These are phyloP conservation scores for Benincasa hispida DNA, from an alignment of 306 rosid species.

Conservation along the genomic window DNA sequence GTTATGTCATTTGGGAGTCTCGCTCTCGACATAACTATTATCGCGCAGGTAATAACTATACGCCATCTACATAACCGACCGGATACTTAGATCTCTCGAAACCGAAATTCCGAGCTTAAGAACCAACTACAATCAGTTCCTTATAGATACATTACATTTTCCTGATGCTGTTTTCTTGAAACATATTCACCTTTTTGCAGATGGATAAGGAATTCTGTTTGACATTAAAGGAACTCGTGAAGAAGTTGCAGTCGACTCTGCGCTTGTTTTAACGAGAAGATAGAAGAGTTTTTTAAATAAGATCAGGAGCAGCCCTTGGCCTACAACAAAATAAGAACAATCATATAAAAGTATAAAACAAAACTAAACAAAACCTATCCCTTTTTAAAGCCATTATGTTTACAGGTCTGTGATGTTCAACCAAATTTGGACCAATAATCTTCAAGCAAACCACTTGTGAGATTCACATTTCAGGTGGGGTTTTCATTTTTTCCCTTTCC, in stretches of 20 bases:
- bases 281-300: not conserved
- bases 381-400: not conserved
- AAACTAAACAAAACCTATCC: not conserved
- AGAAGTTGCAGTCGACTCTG: constrained; percentile 44
- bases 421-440: constrained; percentile 16
- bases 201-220: constrained; percentile 59
- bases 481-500: constrained; percentile 5
- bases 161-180: not conserved
- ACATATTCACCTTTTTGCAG: constrained; percentile 28
- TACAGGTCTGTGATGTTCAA: constrained; percentile 27
- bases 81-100: not conserved
- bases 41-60: constrained; percentile 58
- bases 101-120: not conserved
- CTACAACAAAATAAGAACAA: not conserved
- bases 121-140: not conserved
- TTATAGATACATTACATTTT: not conserved
- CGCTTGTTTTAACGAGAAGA: constrained; percentile 34
- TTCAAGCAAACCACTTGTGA: constrained; percentile 36
- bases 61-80: not conserved
- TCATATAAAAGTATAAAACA: not conserved
- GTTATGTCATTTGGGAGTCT: constrained; percentile 64
- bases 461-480: constrained; percentile 42
- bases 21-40: constrained; percentile 71
- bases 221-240: constrained; percentile 61
- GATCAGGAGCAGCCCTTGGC: not conserved